phyloP scores from a whole-genome alignment of 1,284 basidiomycete species.

The Meira nashicola region DNA sequence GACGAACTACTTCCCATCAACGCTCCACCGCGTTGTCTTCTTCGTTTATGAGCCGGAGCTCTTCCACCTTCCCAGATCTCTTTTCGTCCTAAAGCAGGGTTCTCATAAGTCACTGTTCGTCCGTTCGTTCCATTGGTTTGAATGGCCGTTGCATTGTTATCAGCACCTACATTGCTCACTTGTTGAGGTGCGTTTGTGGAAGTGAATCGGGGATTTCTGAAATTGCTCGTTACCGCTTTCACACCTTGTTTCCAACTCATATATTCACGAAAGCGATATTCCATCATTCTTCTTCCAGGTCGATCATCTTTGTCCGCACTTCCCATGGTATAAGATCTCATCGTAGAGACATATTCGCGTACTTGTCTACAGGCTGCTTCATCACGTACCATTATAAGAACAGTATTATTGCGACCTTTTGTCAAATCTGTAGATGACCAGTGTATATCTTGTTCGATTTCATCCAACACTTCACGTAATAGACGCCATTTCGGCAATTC shows the following conservation, averaged over 20 bases:
- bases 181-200: neutral
- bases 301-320: constrained; percentile 12
- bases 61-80: constrained; percentile 23
- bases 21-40: constrained; percentile 51
- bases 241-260: constrained; percentile 75
- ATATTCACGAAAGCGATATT: constrained; percentile 66
- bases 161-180: neutral
- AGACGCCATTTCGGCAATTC: constrained; percentile 92
- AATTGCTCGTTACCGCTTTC: constrained; percentile 46
- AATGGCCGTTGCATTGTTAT: neutral
- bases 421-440: constrained; percentile 52
- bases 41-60: constrained; percentile 51
- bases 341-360: constrained; percentile 33
- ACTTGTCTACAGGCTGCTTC: constrained; percentile 41
- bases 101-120: neutral
- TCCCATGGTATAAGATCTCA: constrained; percentile 22
- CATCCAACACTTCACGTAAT: constrained; percentile 76
- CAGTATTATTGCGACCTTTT: constrained; percentile 28
- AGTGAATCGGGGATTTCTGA: neutral
- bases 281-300: constrained; percentile 65
- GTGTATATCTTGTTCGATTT: constrained; percentile 82
- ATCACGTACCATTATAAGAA: constrained; percentile 45
- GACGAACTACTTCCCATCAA: constrained; percentile 4
- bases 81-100: constrained; percentile 43
- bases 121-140: constrained; percentile 15